Base-by-base conservation (phyloP, 495 filamentous ascomycete genomes). In the Xylaria castorea region DNA sequence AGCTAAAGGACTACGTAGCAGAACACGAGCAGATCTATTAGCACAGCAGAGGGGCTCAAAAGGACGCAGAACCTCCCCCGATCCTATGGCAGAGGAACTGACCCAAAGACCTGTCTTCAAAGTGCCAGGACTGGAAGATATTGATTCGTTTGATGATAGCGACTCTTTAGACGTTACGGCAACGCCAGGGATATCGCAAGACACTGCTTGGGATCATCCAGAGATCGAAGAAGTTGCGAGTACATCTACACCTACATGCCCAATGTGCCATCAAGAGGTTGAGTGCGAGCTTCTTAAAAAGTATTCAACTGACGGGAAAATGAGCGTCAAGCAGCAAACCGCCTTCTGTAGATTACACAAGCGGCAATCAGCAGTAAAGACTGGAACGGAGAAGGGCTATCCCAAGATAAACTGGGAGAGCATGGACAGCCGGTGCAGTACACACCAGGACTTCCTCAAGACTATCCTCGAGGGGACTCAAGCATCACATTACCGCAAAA, bases 331-430 rank as follows among this genome's bases (percentile, higher is more conserved):
- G 16, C 84, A 89, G 36, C 91, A 93, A 77, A 79, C 83, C 36
- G 78, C 80, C 42, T 97, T 98, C 81, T 98, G 95, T 80, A 81
- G 86, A 32, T 84, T 86, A 0, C 95, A 98, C 81, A 89, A 89
- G 73, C 83, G 83, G 27, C 74, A 79, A 6, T 83, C 87, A 5
- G 92, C 93, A 11, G 76, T 85, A 66, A 78, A 85, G 5, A 82
- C 89, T 64, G 97, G 94, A 91, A 74, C 74, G 18, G 75, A 83
- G 14, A 87, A 85, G 50, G 89, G 89, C 1, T 98, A 97, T 80
- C 96, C 95, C 2, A 79, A 83, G 0, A 95, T 98, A 74, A 80
- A 95, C 72, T 98, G 95, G 95, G 77, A 81, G 1, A 75, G 71
- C 3, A 86, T 98, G 40, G 85, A 89, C n/a, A 71, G 77, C n/a